These are phyloP conservation scores for Ambrosia artemisiifolia DNA, from an alignment of 129 eudicot species.

Conservation along the genomic window DNA sequence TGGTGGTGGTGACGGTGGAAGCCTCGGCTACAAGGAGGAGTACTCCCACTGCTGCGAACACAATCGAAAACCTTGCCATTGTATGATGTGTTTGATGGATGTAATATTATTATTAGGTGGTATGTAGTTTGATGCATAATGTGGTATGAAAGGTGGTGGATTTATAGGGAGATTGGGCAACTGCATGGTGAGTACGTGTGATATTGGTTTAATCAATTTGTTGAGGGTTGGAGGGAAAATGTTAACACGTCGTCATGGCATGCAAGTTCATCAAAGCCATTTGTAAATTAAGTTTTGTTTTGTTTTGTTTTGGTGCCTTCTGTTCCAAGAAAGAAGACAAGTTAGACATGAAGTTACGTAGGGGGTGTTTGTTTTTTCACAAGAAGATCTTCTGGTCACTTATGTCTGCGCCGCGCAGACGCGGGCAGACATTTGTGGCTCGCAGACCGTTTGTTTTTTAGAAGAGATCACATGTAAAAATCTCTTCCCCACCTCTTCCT, in stretches of 20 bases:
- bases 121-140: constrained; percentile 2
- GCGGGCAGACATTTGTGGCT: too few relatives aligned
- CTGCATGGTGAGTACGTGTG: constrained; percentile 33
- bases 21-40: constrained; percentile 26
- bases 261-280: constrained; percentile 6
- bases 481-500: too few relatives aligned
- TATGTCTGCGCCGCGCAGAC: too few relatives aligned
- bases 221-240: neutral
- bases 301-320: neutral
- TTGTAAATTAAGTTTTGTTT: neutral
- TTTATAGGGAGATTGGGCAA: constrained; percentile 16
- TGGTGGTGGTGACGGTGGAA: constrained; percentile 24
- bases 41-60: constrained; percentile 20
- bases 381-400: too few relatives aligned
- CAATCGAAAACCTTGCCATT: constrained; percentile 27
- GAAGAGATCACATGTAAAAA: too few relatives aligned
- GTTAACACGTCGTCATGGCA: constrained; percentile 11
- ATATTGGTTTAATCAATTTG: constrained; percentile 3
- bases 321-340: neutral
- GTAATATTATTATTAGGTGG: neutral
- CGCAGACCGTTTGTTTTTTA: too few relatives aligned
- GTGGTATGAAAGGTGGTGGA: constrained; percentile 4
- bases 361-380: too few relatives aligned
- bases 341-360: too few relatives aligned
- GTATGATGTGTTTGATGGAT: neutral